These are phyloP conservation scores for Vanilla planifolia DNA, from an alignment of 106 monocot genomes.

Conservation along the genomic window DNA sequence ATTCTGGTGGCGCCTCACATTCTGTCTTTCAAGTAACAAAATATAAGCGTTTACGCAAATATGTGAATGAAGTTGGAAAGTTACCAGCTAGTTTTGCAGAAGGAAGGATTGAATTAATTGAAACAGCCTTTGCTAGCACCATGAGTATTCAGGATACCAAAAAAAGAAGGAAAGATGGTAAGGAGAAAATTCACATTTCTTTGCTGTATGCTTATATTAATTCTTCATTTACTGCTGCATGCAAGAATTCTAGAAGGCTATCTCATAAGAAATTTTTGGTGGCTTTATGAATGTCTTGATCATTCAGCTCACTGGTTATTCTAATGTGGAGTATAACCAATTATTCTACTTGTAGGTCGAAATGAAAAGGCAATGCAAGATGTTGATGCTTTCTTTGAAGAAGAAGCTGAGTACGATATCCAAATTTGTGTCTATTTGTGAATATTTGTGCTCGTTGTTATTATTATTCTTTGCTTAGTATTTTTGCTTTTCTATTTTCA, in stretches of 20 bases:
- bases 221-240: not conserved
- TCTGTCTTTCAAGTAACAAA: conserved; percentile 40
- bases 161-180: conserved; percentile 14
- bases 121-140: conserved; percentile 3
- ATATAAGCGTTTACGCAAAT: conserved; percentile 70
- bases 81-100: conserved; percentile 17
- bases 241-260: too few species aligned
- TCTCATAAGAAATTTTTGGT: too few species aligned
- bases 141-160: conserved; percentile 1
- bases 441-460: not conserved
- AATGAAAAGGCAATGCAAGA: conserved; percentile 24
- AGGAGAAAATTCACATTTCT: not conserved
- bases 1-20: conserved; percentile 34
- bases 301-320: too few species aligned
- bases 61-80: conserved; percentile 31
- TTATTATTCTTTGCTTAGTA: not conserved
- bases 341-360: conserved; percentile 29
- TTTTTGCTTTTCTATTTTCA: not conserved
- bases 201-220: not conserved
- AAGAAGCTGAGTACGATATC: conserved; percentile 84
- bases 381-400: conserved; percentile 56
- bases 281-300: too few species aligned
- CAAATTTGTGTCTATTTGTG: not conserved
- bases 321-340: not conserved
- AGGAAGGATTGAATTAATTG: conserved; percentile 16